Evolutionary conservation across 2,329 filamentous ascomycete species (phyloP).

Genomic region (Thielaviopsis euricoi): DNA sequence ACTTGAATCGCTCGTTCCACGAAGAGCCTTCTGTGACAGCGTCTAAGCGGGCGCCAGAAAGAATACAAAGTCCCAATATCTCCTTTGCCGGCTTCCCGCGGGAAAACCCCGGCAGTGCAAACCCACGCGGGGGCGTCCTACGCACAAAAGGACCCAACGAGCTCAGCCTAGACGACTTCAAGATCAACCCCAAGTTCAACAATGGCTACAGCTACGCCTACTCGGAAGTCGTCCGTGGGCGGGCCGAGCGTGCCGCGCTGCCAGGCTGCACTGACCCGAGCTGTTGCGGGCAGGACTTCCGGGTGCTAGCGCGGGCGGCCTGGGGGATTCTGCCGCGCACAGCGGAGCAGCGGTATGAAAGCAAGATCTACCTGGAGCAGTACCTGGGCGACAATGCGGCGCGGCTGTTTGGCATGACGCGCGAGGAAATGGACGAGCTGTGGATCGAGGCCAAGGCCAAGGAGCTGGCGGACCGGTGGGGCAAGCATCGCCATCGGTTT

Average conservation of each 20-base stretch:
- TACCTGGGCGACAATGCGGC: slow-evolving; percentile 43
- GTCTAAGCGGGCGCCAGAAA: not conserved
- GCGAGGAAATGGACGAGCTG: slow-evolving; percentile 44
- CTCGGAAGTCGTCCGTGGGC: slow-evolving; percentile 55
- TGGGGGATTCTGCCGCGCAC: slow-evolving; percentile 25
- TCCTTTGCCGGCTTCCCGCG: not conserved
- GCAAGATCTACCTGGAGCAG: slow-evolving; percentile 35
- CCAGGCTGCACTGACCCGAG: slow-evolving; percentile 57
- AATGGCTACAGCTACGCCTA: slow-evolving; percentile 58
- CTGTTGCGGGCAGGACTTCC: slow-evolving; percentile 62
- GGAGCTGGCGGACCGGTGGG: slow-evolving; percentile 56
- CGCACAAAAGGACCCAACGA: slow-evolving; percentile 22
- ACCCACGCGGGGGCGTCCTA: not conserved
- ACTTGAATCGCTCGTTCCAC: not conserved
- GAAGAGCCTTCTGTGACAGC: not conserved
- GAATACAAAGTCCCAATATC: not conserved
- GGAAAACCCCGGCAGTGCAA: not conserved
- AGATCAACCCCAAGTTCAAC: slow-evolving; percentile 58
- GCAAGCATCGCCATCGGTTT: slow-evolving; percentile 62
- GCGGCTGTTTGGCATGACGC: slow-evolving; percentile 39
- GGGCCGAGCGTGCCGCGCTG: slow-evolving; percentile 51
- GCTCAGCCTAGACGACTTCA: slow-evolving; percentile 59
- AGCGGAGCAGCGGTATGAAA: slow-evolving; percentile 22
- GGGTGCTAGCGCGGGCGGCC: slow-evolving; percentile 42
- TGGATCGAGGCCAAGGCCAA: slow-evolving; percentile 62